Evolutionary conservation across 2,329 filamentous ascomycete genomes (phyloP).

Genomic region (Ophiostoma sp.): DNA sequence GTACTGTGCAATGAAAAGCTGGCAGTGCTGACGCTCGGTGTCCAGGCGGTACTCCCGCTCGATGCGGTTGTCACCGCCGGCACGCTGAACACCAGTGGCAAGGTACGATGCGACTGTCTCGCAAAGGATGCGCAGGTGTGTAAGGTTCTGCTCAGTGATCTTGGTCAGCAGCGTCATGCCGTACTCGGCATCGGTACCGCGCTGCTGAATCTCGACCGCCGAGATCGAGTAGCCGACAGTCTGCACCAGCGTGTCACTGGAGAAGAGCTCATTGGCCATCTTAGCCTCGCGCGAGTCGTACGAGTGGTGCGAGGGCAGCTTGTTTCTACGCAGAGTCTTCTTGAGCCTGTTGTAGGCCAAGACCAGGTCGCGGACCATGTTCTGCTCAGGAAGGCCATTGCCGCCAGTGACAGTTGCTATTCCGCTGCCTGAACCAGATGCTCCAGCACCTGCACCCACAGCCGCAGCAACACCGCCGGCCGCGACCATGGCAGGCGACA

Average conservation of each 20-base stretch:
- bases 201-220: slow-evolving; percentile 84
- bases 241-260: slow-evolving; percentile 56
- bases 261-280: slow-evolving; percentile 43
- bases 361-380: slow-evolving; percentile 50
- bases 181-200: slow-evolving; percentile 69
- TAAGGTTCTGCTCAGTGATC: slow-evolving; percentile 76
- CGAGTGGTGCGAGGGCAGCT: slow-evolving; percentile 39
- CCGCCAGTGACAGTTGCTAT: slow-evolving; percentile 1
- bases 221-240: slow-evolving; percentile 80
- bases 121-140: slow-evolving; percentile 79
- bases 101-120: slow-evolving; percentile 86
- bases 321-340: slow-evolving; percentile 54
- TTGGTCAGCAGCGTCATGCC: slow-evolving; percentile 74
- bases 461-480: slow-evolving; percentile 15
- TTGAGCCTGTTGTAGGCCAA: slow-evolving; percentile 56
- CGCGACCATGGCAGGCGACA: slow-evolving; percentile 18
- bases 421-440: neutral
- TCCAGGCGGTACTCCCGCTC: slow-evolving; percentile 62
- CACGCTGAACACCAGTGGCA: slow-evolving; percentile 64
- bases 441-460: neutral
- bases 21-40: slow-evolving; percentile 66
- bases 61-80: slow-evolving; percentile 55
- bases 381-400: slow-evolving; percentile 21
- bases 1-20: slow-evolving; percentile 64
- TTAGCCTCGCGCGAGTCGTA: slow-evolving; percentile 28